phyloP scores from a whole-genome alignment of 768 basidiomycete genomes.

The Leccinum disarticulatum region DNA sequence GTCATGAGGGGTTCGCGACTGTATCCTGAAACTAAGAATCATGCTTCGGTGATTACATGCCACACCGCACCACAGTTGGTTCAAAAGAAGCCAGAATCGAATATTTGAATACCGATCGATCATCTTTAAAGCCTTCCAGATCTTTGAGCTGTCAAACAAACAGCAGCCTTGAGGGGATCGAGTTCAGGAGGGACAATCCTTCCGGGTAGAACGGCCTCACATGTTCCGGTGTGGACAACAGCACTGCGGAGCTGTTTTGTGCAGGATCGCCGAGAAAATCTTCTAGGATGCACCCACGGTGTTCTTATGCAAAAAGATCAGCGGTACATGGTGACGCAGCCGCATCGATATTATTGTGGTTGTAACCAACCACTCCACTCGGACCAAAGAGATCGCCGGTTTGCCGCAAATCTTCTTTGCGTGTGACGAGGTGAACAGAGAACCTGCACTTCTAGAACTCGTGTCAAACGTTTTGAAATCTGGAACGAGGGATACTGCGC shows the following conservation, averaged over 20 bases:
- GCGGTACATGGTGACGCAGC: not conserved
- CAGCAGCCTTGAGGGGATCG: conserved; percentile 4
- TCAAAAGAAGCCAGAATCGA: not conserved
- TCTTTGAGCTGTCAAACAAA: conserved; percentile 11
- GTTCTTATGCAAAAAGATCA: conserved; percentile 37
- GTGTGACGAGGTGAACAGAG: not conserved
- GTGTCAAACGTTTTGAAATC: not conserved
- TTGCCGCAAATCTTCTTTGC: not conserved
- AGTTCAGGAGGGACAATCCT: not conserved
- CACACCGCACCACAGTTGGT: not conserved
- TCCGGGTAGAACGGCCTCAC: conserved; percentile 3
- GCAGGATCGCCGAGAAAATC: conserved; percentile 50
- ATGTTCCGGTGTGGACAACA: conserved; percentile 13
- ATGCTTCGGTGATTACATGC: conserved; percentile 20
- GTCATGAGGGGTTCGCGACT: too few species aligned
- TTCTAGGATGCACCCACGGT: conserved; percentile 50
- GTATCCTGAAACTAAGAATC: not conserved
- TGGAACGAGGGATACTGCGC: conserved; percentile 24
- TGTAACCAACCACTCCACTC: not conserved
- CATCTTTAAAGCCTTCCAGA: not conserved
- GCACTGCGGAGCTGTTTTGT: conserved; percentile 46
- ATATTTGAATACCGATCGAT: not conserved
- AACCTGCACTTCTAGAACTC: conserved; percentile 24
- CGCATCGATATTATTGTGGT: conserved; percentile 1
- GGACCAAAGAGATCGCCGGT: not conserved